Conservation (phyloP, 1,284 basidiomycete genomes). For the Vanrija humicola region DNA sequence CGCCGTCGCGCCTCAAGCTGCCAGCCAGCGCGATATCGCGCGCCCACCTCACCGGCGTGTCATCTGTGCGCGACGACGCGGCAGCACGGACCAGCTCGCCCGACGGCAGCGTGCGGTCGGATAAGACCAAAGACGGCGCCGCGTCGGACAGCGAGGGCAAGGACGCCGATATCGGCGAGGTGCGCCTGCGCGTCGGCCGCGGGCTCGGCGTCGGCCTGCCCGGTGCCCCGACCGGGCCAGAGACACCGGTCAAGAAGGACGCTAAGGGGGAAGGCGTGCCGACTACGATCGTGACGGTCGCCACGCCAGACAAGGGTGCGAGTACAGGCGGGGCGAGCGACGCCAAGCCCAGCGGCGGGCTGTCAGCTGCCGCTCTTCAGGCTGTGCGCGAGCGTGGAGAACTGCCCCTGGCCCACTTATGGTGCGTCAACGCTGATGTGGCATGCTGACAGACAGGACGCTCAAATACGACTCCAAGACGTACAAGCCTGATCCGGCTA, state of each 20-base stretch:
- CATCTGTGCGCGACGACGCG: neutral
- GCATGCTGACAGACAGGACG: constrained; percentile 58
- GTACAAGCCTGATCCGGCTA: constrained; percentile 56
- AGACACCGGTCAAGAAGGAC: neutral
- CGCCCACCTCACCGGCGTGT: constrained; percentile 23
- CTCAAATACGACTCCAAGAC: constrained; percentile 82
- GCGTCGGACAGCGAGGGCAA: neutral
- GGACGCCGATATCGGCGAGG: neutral
- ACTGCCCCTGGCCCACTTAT: constrained; percentile 76
- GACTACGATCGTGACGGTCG: neutral
- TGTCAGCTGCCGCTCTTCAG: neutral
- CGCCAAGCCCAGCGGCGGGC: neutral
- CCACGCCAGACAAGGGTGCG: neutral
- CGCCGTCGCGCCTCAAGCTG: constrained; percentile 60
- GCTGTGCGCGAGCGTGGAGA: constrained; percentile 43
- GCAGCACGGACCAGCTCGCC: too few relatives aligned
- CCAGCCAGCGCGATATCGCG: constrained; percentile 60
- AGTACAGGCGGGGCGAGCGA: too few relatives aligned
- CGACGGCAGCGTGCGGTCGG: too few relatives aligned
- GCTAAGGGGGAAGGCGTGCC: neutral
- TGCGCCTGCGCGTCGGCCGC: neutral
- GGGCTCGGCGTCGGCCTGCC: neutral
- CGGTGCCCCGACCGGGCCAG: neutral
- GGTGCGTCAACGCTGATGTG: constrained; percentile 55
- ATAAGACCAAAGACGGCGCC: neutral